phyloP scores from a whole-genome alignment of 352 stramenopile genomes.

The Phytophthora kernoviae region DNA sequence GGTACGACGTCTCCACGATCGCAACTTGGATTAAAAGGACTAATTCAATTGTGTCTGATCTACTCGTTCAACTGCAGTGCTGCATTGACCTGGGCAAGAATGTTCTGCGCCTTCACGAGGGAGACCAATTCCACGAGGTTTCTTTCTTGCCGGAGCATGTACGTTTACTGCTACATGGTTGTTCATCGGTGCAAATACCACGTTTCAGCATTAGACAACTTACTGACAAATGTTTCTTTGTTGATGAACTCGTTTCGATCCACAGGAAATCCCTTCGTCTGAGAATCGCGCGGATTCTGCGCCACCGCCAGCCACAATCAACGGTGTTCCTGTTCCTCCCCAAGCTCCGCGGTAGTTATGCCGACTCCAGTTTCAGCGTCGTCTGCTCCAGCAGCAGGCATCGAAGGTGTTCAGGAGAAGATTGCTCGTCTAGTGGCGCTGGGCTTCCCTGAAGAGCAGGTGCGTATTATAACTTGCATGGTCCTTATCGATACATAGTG shows the following conservation, averaged over 20 bases:
- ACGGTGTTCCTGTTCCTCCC: conserved; percentile 29
- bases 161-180: conserved; percentile 14
- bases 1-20: conserved; percentile 29
- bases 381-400: conserved; percentile 21
- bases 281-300: conserved; percentile 46
- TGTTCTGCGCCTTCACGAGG: conserved; percentile 84
- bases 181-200: too few species aligned
- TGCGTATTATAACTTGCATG: conserved; percentile 21
- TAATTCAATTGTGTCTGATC: conserved; percentile 2
- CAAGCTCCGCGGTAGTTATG: conserved; percentile 20
- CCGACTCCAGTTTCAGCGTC: conserved; percentile 18
- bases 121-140: conserved; percentile 72
- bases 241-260: neutral
- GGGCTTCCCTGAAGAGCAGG: conserved; percentile 66
- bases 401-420: conserved; percentile 48
- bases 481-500: neutral
- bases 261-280: conserved; percentile 72
- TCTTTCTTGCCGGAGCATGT: conserved; percentile 88
- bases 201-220: neutral
- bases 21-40: neutral
- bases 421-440: conserved; percentile 67
- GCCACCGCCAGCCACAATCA: conserved; percentile 27
- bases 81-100: conserved; percentile 96
- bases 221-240: neutral
- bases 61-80: conserved; percentile 60